Conservation (phyloP, 345 rosid species). For the Cardiospermum halicacabum region DNA sequence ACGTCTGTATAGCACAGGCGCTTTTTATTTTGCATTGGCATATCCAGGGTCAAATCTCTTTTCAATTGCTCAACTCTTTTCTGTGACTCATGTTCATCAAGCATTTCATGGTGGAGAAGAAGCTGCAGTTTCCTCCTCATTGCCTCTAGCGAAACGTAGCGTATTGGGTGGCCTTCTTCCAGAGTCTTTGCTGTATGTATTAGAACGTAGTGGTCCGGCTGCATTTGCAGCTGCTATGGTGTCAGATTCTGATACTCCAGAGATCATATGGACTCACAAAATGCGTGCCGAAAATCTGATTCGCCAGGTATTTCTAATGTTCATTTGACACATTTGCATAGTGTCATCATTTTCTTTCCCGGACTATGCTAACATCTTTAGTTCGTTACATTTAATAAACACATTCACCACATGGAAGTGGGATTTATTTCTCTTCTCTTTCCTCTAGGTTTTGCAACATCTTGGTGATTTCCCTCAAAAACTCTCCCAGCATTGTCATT, state of each 20-base stretch:
- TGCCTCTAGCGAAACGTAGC: conserved; percentile 95
- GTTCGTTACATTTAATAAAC: conserved; percentile 3
- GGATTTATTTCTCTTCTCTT: conserved; percentile 7
- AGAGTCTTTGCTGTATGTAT: conserved; percentile 87
- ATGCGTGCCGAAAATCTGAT: conserved; percentile 99
- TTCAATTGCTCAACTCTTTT: conserved; percentile 87
- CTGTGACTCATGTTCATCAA: conserved; percentile 93
- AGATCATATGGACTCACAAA: conserved; percentile 97
- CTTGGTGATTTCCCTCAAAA: conserved; percentile 98
- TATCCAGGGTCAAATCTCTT: conserved; percentile 97
- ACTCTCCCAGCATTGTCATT: conserved; percentile 94
- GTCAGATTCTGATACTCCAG: conserved; percentile 98
- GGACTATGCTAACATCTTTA: background rate
- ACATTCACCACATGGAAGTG: conserved; percentile 5
- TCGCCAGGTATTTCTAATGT: conserved; percentile 58
- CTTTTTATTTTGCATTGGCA: conserved; percentile 92
- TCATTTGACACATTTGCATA: background rate
- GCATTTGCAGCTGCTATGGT: conserved; percentile 99
- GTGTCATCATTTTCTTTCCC: conserved; percentile 8
- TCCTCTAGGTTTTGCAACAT: conserved; percentile 92
- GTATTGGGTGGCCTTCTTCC: conserved; percentile 99
- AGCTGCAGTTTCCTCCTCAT: conserved; percentile 94
- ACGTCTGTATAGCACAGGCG: conserved; percentile 91
- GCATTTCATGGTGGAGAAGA: conserved; percentile 99
- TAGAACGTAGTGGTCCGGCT: conserved; percentile 95